Conservation (phyloP, 2,329 filamentous ascomycete genomes). For the Tolypocladium amazonense region DNA sequence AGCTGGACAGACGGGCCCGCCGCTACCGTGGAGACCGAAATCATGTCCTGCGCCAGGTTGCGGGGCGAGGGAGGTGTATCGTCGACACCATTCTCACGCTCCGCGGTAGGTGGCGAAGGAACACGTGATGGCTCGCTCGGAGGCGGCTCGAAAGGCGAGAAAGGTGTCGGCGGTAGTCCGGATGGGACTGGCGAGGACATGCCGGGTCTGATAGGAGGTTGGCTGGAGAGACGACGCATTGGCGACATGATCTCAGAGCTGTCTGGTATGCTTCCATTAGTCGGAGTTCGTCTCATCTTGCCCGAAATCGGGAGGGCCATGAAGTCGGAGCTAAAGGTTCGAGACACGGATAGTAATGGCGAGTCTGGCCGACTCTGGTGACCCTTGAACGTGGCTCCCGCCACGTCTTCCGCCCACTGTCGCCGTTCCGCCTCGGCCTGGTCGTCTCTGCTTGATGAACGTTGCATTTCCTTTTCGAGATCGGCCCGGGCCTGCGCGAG, state of each 20-base stretch:
- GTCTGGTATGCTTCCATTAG: conserved; percentile 39
- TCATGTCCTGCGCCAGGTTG: conserved; percentile 69
- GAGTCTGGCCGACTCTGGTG: conserved; percentile 42
- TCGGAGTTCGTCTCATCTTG: conserved; percentile 21
- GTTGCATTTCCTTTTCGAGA: conserved; percentile 35
- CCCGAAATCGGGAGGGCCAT: conserved; percentile 32
- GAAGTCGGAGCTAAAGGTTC: conserved; percentile 45
- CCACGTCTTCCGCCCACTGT: conserved; percentile 42
- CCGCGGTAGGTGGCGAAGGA: conserved; percentile 29
- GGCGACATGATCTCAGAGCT: conserved; percentile 26
- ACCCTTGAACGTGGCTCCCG: conserved; percentile 27
- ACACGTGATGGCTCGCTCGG: conserved; percentile 19
- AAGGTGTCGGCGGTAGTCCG: conserved; percentile 26
- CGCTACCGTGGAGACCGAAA: conserved; percentile 79
- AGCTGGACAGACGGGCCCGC: conserved; percentile 90
- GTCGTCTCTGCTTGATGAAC: conserved; percentile 14
- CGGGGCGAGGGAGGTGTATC: conserved; percentile 46
- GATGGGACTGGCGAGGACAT: conserved; percentile 26
- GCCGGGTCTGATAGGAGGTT: conserved; percentile 31
- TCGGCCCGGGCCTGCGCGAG: conserved; percentile 44
- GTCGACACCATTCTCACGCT: conserved; percentile 43
- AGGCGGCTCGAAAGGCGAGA: conserved; percentile 34
- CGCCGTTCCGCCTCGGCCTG: conserved; percentile 31
- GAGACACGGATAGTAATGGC: conserved; percentile 37
- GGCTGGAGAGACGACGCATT: conserved; percentile 38